phyloP scores from a whole-genome alignment of 495 filamentous ascomycete species.

The Choiromyces venosus region DNA sequence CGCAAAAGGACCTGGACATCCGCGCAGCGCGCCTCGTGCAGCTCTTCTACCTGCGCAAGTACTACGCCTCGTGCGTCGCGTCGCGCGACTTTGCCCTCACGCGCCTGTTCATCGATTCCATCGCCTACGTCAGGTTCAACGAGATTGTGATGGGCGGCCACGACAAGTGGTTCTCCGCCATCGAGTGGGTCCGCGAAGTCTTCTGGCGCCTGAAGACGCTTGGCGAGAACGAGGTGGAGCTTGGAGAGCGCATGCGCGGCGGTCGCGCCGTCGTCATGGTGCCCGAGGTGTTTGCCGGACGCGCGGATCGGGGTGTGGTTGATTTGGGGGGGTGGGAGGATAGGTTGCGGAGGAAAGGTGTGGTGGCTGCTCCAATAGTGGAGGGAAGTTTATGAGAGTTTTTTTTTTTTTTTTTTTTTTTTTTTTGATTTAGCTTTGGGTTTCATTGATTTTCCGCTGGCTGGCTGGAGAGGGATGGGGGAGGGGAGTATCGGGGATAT shows the following conservation, averaged over 20 bases:
- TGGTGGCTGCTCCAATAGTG: too few relatives aligned
- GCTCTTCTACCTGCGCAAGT: conserved; percentile 40
- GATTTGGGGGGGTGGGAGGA: conserved; percentile 33
- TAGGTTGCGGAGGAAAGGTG: conserved; percentile 17
- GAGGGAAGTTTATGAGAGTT: not conserved
- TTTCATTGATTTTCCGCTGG: not conserved
- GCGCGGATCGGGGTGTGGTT: conserved; percentile 29
- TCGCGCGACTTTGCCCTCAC: conserved; percentile 34
- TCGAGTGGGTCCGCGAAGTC: conserved; percentile 40
- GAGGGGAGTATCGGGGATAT: not conserved
- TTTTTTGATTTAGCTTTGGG: not conserved
- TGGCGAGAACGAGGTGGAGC: conserved; percentile 17
- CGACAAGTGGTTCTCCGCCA: conserved; percentile 40
- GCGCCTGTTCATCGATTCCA: conserved; percentile 40
- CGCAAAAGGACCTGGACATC: conserved; percentile 30
- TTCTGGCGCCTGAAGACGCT: conserved; percentile 38
- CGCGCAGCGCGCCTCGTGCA: conserved; percentile 36
- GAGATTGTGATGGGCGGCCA: conserved; percentile 40
- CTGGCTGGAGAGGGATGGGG: too few relatives aligned
- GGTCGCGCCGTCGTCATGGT: conserved; percentile 33
- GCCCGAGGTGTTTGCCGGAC: conserved; percentile 33
- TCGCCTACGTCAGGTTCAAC: conserved; percentile 42
- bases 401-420: too few relatives aligned
- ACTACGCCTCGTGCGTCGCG: conserved; percentile 37
- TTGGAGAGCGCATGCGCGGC: conserved; percentile 22